Evolutionary conservation across 768 basidiomycete species (phyloP), one percentile per base, ranked within the genome.

Genomic region (Termitomyces sp.): DNA sequence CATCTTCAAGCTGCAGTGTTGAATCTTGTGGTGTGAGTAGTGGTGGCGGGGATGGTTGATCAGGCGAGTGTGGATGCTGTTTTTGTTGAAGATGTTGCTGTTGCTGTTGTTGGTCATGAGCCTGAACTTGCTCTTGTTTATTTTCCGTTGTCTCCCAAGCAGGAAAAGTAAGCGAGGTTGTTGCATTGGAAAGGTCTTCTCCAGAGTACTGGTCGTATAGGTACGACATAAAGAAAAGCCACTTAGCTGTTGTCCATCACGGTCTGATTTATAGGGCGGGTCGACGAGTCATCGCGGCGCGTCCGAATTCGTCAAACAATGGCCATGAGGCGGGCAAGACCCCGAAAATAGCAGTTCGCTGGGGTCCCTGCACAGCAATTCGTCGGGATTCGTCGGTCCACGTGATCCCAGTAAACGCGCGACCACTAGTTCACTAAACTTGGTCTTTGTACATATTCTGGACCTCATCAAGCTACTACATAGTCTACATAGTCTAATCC

Each of bases 141-240:
- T 69, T 73, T 60, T 81, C 71, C 60, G 74, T 70, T 29, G 73
- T 73, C 65, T 74, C 71, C 75, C 76, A 74, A 58, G 74, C 66
- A 56, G 74, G 74, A 69, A 76, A 54, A 61, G 62, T 45, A 64
- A 73, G 73, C 11, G 82, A 80, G 12, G 81, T 81, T 27, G 80
- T 67, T 45, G 82, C 76, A 62, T 72, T 73, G 29, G 81, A 78
- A 67, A 74, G 74, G 66, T 75, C 72, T 68, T 80, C 80, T 65
- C 70, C 71, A 62, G 73, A 67, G 70, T 74, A 77, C 62, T 77
- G 75, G 60, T 66, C 66, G 63, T 69, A 77, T 60, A 75, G 74
- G 71, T 76, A 81, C 66, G 81, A 80, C 80, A 81, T 82, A 69
- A 67, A 62, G 65, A 64, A 71, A 67, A 65, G 62, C 64, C 59